Base-by-base conservation (phyloP, 805 yeast genomes). In the Zygosaccharomyces pseudorouxii region DNA sequence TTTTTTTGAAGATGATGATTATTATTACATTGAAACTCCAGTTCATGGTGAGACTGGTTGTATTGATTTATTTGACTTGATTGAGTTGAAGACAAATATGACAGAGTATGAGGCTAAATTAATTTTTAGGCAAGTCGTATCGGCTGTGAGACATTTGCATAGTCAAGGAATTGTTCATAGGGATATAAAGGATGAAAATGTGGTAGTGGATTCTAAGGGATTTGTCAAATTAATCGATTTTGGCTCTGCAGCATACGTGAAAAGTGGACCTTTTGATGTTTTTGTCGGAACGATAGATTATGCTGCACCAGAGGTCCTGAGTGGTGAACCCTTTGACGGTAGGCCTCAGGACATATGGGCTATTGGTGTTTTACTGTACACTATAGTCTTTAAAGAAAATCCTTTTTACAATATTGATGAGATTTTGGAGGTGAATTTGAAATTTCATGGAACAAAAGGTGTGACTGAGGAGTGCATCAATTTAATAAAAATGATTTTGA, bases 291-390 rank as follows among this genome's bases (percentile, higher is more conserved):
- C 99, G 0, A 82, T 93, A 38, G 97, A 93, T 66, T 93, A 92
- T 66, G 98, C 98, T 0, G 95, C 98, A 0, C 99, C 99, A 0
- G 99, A 93, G 67, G 96, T 93, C 0, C 72, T 93, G 30, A 77
- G 82, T 45, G 99, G 98, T 2, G 82, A 82, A 51, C 84, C 90
- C 19, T 93, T 92, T 61, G 89, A 81, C 45, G 99, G 99, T 19
- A 84, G 80, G 63, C 92, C 96, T 3, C 99, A 93, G 66, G 99
- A 93, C 68, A 84, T 90, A 2, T 93, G 99, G 99, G 96, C 98
- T 0, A 74, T 92, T 62, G 99, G 99, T 2, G 86, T 93, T 19
- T 71, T 93, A 49, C 71, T 93, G 19, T 93, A 90, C 69, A 93
- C 97, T 0, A 78, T 93, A 61, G 75, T 92, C 5, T 93, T 85